These are phyloP conservation scores for Homolaphlyctis polyrhiza DNA, from an alignment of 371 early-diverging fungal genomes.

Conservation along the genomic window DNA sequence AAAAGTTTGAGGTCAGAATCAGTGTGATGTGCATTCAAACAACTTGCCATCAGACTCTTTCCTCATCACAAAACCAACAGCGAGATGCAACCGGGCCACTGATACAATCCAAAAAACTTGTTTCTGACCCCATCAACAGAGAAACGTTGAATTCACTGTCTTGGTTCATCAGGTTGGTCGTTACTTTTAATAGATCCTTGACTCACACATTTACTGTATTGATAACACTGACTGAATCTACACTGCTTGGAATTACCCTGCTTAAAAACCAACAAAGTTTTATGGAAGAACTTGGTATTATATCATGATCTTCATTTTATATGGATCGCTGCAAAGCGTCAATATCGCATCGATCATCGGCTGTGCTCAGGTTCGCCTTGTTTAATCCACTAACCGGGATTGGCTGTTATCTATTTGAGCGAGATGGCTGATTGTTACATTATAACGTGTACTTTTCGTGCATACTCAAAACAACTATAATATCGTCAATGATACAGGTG, in stretches of 20 bases:
- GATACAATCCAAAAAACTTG: not conserved
- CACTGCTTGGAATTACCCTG: not conserved
- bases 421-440: not conserved
- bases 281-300: slow-evolving; percentile 45
- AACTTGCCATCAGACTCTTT: no score
- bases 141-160: slow-evolving; percentile 44
- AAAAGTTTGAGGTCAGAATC: slow-evolving; percentile 37
- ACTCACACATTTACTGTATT: not conserved
- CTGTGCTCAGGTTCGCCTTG: slow-evolving; percentile 31
- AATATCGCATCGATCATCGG: slow-evolving; percentile 44
- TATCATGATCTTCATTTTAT: slow-evolving; percentile 35
- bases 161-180: slow-evolving; percentile 37
- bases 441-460: not conserved
- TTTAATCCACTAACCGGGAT: not conserved
- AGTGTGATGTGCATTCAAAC: no score
- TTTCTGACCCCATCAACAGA: slow-evolving; percentile 11
- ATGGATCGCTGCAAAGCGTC: slow-evolving; percentile 36
- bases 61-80: no score
- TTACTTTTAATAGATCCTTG: not conserved
- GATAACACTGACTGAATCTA: not conserved
- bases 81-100: not conserved
- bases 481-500: not conserved
- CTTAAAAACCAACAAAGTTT: slow-evolving; percentile 21
- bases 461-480: not conserved
- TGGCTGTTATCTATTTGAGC: not conserved